phyloP scores from a whole-genome alignment of 768 basidiomycete species.

The Rhizopogon vulgaris region DNA sequence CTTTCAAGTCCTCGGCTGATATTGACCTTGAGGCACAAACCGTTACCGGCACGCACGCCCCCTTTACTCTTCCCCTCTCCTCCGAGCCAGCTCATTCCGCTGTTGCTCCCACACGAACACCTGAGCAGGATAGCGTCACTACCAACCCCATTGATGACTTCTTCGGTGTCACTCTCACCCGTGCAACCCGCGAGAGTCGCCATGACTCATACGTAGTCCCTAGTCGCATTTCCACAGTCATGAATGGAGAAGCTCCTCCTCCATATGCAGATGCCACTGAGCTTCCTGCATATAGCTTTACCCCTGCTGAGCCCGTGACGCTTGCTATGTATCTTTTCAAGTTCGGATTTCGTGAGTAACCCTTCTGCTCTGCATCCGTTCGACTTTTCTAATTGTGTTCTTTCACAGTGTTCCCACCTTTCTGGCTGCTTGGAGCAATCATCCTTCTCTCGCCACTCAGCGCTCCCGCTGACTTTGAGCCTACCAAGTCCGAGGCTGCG shows the following conservation, averaged over 20 bases:
- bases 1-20: constrained; percentile 5
- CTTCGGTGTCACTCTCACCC: constrained; percentile 20
- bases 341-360: constrained; percentile 41
- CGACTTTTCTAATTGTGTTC: background rate
- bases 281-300: constrained; percentile 28
- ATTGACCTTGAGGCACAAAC: constrained; percentile 14
- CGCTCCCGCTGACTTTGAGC: constrained; percentile 22
- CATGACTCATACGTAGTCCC: constrained; percentile 20
- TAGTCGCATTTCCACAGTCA: background rate
- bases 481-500: constrained; percentile 31
- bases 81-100: constrained; percentile 6
- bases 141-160: constrained; percentile 19
- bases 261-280: constrained; percentile 24
- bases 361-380: background rate
- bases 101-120: constrained; percentile 5
- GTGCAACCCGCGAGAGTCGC: constrained; percentile 24
- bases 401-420: constrained; percentile 39
- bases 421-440: constrained; percentile 39
- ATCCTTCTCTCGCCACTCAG: constrained; percentile 36
- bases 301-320: constrained; percentile 32
- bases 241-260: constrained; percentile 17
- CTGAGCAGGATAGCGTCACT: background rate
- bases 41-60: constrained; percentile 3
- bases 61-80: constrained; percentile 4
- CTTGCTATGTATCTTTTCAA: constrained; percentile 44